These are phyloP conservation scores for Elsinoe batatas DNA, from an alignment of 2,329 filamentous ascomycete genomes.

Conservation along the genomic window DNA sequence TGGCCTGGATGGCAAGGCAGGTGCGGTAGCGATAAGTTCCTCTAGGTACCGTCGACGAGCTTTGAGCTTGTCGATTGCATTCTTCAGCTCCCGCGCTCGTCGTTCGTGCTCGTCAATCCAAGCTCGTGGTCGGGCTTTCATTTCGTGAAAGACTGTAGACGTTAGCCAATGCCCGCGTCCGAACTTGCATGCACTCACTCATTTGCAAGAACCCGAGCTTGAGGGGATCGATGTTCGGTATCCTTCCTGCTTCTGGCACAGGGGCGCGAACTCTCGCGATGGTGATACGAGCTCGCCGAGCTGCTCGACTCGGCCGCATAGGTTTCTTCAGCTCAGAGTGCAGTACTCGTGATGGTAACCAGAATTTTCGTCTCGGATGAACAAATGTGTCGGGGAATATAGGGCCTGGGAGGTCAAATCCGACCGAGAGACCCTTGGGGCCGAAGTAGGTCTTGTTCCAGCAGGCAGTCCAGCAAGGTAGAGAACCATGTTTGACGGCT, in stretches of 20 bases:
- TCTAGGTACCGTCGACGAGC: conserved; percentile 1
- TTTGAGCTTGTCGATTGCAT: not conserved
- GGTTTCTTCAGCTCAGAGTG: conserved; percentile 2
- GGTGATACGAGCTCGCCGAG: conserved; percentile 2
- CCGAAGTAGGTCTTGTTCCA: conserved; percentile 14
- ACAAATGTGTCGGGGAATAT: conserved; percentile 5
- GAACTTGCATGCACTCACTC: not conserved
- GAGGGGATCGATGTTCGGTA: conserved; percentile 9
- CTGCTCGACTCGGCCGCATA: not conserved
- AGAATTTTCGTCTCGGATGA: conserved; percentile 6
- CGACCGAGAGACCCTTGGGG: conserved; percentile 12
- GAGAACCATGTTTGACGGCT: conserved; percentile 1
- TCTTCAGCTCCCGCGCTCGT: not conserved
- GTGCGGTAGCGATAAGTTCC: not conserved
- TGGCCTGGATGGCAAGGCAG: not conserved
- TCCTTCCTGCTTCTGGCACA: not conserved
- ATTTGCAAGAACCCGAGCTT: not conserved
- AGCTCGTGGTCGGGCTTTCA: not conserved
- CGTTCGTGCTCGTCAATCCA: not conserved
- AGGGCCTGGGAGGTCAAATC: conserved; percentile 12
- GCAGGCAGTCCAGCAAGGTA: conserved; percentile 10
- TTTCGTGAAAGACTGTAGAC: not conserved
- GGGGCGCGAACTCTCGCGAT: conserved; percentile 8
- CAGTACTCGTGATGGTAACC: not conserved
- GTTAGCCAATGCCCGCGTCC: not conserved